Percentiles rank a stretch among this genome's conserved stretches.
Conservation (phyloP, 768 basidiomycete species). For the Collybiopsis luxurians region DNA sequence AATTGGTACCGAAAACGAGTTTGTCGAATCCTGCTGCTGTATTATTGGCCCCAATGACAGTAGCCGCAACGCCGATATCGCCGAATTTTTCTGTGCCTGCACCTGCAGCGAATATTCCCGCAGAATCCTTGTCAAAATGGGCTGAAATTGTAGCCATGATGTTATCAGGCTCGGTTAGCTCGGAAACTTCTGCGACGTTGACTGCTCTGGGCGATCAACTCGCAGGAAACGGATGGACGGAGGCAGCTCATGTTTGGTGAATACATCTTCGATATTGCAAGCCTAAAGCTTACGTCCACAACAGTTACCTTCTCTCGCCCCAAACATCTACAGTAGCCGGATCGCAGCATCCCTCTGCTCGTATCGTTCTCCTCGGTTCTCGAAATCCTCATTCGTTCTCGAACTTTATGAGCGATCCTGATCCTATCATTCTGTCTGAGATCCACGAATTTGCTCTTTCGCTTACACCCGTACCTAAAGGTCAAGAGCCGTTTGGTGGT, state of each 20-base stretch:
- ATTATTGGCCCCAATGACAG: conserved; percentile 29
- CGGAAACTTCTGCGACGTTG: conserved; percentile 71
- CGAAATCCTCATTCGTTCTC: conserved; percentile 51
- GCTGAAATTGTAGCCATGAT: conserved; percentile 84
- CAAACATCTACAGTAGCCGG: conserved; percentile 76
- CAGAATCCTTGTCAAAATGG: conserved; percentile 74
- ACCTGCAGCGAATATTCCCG: conserved; percentile 46
- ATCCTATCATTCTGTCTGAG: conserved; percentile 84
- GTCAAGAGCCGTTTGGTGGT: conserved; percentile 83
- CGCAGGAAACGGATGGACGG: conserved; percentile 63
- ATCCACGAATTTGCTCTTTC: conserved; percentile 90
- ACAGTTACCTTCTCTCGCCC: conserved; percentile 83
- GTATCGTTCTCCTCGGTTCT: conserved; percentile 73
- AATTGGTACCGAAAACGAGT: conserved; percentile 60
- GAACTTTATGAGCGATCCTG: conserved; percentile 60
- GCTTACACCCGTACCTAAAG: conserved; percentile 67
- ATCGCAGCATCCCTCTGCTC: conserved; percentile 60
- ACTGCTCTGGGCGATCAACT: conserved; percentile 86
- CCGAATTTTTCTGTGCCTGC: conserved; percentile 56
- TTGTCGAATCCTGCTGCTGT: conserved; percentile 40
- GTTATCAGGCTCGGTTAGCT: conserved; percentile 61
- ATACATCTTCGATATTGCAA: conserved; percentile 21
- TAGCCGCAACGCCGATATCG: conserved; percentile 55
- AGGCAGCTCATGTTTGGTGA: conserved; percentile 93
- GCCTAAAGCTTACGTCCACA: background rate